These are phyloP conservation scores for Mortierella claussenii DNA, from an alignment of 192 early-diverging fungal species.

Conservation along the genomic window DNA sequence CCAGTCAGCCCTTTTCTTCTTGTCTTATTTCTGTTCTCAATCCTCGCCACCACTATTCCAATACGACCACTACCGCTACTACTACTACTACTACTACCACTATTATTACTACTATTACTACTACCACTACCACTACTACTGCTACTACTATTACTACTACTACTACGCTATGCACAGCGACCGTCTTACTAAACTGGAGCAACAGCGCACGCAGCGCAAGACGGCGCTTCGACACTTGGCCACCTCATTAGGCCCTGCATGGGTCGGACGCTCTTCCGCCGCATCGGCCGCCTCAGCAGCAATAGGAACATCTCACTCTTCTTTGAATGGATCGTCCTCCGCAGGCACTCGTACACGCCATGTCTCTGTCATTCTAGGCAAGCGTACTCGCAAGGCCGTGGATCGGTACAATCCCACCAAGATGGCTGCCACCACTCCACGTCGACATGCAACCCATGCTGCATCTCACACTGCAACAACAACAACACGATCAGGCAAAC, in stretches of 20 bases:
- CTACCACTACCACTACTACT: no score
- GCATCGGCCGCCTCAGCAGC: neutral
- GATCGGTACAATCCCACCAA: constrained; percentile 7
- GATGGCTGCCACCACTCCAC: neutral
- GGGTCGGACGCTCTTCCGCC: constrained; percentile 6
- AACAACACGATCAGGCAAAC: neutral
- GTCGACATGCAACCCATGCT: no score
- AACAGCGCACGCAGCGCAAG: constrained; percentile 8
- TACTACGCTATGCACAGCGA: constrained; percentile 19
- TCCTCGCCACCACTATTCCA: no score
- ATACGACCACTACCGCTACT: no score
- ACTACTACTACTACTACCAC: no score
- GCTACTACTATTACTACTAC: no score
- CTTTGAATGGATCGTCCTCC: neutral
- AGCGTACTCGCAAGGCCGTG: constrained; percentile 6
- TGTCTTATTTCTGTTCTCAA: no score
- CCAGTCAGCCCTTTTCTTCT: no score
- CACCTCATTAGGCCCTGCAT: constrained; percentile 32
- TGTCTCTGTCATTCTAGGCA: neutral
- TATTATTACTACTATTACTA: no score
- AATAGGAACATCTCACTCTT: neutral
- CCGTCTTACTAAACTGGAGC: neutral
- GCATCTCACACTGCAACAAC: no score
- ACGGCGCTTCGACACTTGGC: constrained; percentile 19
- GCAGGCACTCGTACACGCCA: neutral